Percentiles rank a stretch among this genome's conserved stretches.
These are phyloP conservation scores for Alternaria infectoria DNA, from an alignment of 2,329 filamentous ascomycete species.

Conservation along the genomic window DNA sequence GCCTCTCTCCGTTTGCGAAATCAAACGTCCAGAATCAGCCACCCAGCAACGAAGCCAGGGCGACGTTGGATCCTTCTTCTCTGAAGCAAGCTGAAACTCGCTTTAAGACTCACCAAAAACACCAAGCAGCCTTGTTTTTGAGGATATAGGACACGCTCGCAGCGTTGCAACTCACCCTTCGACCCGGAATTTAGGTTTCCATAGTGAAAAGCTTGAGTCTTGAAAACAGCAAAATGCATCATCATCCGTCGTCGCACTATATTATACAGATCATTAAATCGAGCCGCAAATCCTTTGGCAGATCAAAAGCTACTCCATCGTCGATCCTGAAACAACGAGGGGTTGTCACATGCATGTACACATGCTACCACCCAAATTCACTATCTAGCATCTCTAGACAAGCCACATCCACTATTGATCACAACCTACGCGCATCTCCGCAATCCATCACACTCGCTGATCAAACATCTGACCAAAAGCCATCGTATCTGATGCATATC, in stretches of 20 bases:
- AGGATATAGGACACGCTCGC: no score
- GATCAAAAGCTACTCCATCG: neutral
- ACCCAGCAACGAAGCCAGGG: no score
- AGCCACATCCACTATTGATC: neutral
- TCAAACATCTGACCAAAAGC: neutral
- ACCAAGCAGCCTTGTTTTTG: no score
- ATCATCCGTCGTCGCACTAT: neutral
- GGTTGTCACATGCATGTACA: fast-evolving
- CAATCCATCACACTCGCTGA: neutral
- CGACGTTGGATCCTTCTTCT: no score
- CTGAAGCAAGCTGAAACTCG: no score
- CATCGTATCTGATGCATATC: neutral
- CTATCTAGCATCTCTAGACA: neutral
- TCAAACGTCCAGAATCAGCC: no score
- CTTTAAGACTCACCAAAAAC: no score
- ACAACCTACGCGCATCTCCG: neutral
- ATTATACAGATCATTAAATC: neutral
- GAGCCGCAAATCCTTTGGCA: neutral
- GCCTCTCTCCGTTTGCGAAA: no score
- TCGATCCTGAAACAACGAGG: neutral
- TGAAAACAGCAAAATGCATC: neutral
- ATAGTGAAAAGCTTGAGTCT: fast-evolving
- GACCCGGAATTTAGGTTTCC: no score
- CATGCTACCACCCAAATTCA: neutral
- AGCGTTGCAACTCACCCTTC: no score